Evolutionary conservation across 129 eudicot species (phyloP).

Genomic region (Chrysanthemum lavandulifolium): DNA sequence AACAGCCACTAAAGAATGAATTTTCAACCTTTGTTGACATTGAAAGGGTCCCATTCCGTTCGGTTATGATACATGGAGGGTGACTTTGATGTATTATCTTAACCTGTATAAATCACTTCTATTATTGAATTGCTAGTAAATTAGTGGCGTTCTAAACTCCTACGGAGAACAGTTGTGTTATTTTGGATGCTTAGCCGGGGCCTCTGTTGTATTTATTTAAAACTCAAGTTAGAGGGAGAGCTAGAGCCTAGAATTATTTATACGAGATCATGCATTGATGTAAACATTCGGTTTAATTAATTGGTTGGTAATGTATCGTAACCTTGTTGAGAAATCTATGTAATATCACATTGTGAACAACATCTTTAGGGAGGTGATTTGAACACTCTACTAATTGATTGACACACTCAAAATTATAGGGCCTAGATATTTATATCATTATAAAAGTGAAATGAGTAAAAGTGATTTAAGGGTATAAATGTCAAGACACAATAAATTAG

Average conservation of each 20-base stretch:
- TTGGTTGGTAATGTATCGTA: too few relatives aligned
- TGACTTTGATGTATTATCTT: constrained; percentile 16
- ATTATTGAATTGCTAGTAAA: constrained; percentile 11
- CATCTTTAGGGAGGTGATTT: too few relatives aligned
- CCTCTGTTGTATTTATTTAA: neutral
- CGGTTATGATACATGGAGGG: constrained; percentile 68
- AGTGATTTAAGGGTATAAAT: too few relatives aligned
- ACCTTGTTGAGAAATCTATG: too few relatives aligned
- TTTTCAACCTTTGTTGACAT: constrained; percentile 89
- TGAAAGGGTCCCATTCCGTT: constrained; percentile 65
- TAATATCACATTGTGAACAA: too few relatives aligned
- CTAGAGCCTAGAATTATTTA: neutral
- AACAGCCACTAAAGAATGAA: constrained; percentile 73
- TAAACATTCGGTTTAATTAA: neutral
- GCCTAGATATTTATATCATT: too few relatives aligned
- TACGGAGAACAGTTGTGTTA: constrained; percentile 5
- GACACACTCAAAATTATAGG: too few relatives aligned
- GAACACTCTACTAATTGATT: too few relatives aligned
- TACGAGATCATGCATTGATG: neutral
- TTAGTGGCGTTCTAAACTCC: constrained; percentile 14
- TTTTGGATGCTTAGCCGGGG: neutral
- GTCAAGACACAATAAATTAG: too few relatives aligned
- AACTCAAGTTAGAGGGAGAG: neutral
- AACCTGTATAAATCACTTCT: constrained; percentile 15
- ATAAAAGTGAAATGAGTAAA: too few relatives aligned